These are phyloP conservation scores for Phytophthora cajani DNA, from an alignment of 352 stramenopile species.

Conservation along the genomic window DNA sequence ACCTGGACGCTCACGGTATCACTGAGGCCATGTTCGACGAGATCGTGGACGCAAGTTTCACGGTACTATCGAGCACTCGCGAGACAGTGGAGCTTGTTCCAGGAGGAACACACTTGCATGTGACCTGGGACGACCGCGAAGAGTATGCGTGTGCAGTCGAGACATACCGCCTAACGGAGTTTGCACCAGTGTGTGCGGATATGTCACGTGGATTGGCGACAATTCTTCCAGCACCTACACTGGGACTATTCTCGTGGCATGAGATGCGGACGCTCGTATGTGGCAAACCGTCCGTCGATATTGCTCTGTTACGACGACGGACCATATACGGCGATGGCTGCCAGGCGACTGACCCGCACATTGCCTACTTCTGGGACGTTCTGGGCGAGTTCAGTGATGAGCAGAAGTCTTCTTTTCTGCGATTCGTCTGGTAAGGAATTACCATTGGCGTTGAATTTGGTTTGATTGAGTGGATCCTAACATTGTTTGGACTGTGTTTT, in stretches of 20 bases:
- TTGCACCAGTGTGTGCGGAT: slow-evolving; percentile 74
- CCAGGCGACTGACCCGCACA: slow-evolving; percentile 83
- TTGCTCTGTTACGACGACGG: slow-evolving; percentile 82
- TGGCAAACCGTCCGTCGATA: slow-evolving; percentile 89
- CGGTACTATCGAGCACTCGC: slow-evolving; percentile 82
- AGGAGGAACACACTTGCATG: slow-evolving; percentile 76
- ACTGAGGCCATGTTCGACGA: slow-evolving; percentile 90
- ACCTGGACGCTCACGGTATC: slow-evolving; percentile 80
- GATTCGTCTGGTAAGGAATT: slow-evolving; percentile 80
- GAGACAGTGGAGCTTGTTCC: slow-evolving; percentile 84
- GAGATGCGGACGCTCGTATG: slow-evolving; percentile 91
- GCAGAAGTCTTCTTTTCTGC: slow-evolving; percentile 91
- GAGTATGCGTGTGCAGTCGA: slow-evolving; percentile 85
- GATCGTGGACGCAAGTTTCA: slow-evolving; percentile 92
- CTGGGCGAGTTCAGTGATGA: slow-evolving; percentile 87
- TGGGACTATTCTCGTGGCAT: slow-evolving; percentile 88
- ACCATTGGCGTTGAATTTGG: neutral
- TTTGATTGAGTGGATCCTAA: slow-evolving; percentile 9
- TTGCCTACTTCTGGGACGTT: slow-evolving; percentile 93
- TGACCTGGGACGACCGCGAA: slow-evolving; percentile 92
- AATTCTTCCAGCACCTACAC: slow-evolving; percentile 82
- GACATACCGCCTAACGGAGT: slow-evolving; percentile 82
- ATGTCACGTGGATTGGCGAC: slow-evolving; percentile 84
- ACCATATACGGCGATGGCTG: slow-evolving; percentile 93
- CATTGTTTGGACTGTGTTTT: slow-evolving; percentile 1